Conservation (phyloP, 345 rosid genomes). For the Iberis pinnata region DNA sequence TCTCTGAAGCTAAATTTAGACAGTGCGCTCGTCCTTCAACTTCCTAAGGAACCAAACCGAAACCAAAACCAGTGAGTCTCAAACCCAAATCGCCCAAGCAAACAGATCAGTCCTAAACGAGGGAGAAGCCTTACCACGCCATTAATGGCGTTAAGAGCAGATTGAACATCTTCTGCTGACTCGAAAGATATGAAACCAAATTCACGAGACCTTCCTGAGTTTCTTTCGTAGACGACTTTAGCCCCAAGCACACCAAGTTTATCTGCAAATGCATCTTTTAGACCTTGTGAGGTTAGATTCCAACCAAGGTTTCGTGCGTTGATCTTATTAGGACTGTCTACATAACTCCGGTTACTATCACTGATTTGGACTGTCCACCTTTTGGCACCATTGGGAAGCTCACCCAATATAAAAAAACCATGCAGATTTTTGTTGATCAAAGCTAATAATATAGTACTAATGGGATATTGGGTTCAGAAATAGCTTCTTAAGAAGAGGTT, state of each 20-base stretch:
- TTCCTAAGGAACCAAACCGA: slow-evolving; percentile 43
- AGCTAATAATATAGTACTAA: no score
- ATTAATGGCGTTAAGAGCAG: slow-evolving; percentile 59
- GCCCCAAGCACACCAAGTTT: slow-evolving; percentile 79
- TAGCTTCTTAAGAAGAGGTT: no score
- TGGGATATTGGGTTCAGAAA: no score
- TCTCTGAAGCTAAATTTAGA: slow-evolving; percentile 59
- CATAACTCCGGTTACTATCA: slow-evolving; percentile 43
- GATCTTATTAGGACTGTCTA: slow-evolving; percentile 78
- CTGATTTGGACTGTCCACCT: slow-evolving; percentile 62
- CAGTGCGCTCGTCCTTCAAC: slow-evolving; percentile 83
- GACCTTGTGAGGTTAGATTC: slow-evolving; percentile 63
- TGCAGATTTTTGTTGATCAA: no score
- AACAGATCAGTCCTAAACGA: not conserved
- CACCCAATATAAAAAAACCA: no score
- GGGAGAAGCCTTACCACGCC: slow-evolving; percentile 53
- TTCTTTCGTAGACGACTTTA: slow-evolving; percentile 67
- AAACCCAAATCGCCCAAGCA: slow-evolving; percentile 2
- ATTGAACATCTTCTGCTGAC: slow-evolving; percentile 50
- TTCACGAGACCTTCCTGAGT: slow-evolving; percentile 72
- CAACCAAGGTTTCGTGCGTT: slow-evolving; percentile 92
- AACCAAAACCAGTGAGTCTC: not conserved
- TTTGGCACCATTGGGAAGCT: slow-evolving; percentile 93
- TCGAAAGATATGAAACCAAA: slow-evolving; percentile 80
- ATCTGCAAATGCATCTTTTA: slow-evolving; percentile 58